A percentile compares a stretch with the other conserved stretches of the same genome.
Evolutionary conservation across 257 asterid genomes (phyloP).

Genomic region (Mitragyna speciosa): DNA sequence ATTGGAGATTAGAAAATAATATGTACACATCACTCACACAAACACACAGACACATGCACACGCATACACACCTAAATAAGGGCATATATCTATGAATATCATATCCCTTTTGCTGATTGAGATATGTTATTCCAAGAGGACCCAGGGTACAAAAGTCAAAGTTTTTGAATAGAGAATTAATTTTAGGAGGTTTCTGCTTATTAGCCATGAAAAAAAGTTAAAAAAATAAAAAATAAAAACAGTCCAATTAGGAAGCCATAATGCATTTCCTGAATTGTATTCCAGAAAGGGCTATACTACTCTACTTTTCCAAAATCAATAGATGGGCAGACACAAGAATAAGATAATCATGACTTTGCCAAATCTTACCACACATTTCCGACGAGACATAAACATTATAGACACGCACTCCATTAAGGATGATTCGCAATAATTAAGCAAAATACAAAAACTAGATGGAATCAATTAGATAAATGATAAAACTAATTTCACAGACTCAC

Average conservation of each 20-base stretch:
- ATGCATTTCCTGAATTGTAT: background rate
- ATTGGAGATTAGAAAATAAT: background rate
- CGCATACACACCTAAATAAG: background rate
- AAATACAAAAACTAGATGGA: background rate
- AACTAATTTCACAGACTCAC: conserved; percentile 46
- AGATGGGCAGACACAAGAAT: background rate
- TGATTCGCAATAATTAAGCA: background rate
- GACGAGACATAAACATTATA: background rate
- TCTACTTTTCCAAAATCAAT: background rate
- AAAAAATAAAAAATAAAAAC: background rate
- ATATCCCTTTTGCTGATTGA: background rate
- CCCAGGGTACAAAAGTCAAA: background rate
- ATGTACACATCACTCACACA: background rate
- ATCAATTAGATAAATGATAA: background rate
- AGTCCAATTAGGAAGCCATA: background rate
- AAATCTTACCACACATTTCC: background rate
- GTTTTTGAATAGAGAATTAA: background rate
- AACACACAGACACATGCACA: background rate
- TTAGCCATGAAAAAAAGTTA: background rate
- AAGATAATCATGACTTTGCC: background rate
- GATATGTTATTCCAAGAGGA: background rate
- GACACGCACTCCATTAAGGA: background rate
- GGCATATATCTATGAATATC: background rate
- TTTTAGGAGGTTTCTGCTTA: background rate
- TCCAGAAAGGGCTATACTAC: background rate